Conservation (phyloP, 106 monocot genomes). For the Acanthochlamys bracteata region DNA sequence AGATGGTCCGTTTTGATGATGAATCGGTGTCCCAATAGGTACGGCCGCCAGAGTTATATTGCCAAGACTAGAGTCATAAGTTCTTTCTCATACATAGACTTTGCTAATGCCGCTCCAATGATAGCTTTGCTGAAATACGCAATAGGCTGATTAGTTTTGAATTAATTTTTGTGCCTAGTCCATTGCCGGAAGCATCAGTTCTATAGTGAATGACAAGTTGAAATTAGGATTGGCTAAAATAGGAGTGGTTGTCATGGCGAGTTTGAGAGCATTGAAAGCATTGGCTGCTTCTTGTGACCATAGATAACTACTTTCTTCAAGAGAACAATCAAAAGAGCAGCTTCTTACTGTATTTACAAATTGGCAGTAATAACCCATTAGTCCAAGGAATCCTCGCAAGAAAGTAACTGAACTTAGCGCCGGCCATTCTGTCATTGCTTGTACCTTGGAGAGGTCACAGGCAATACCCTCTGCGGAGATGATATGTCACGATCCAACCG, state of each 20-base stretch:
- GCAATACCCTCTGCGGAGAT: background rate
- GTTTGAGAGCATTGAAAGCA: slow-evolving; percentile 11
- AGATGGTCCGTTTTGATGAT: slow-evolving; percentile 14
- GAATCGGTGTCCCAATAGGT: slow-evolving; percentile 3
- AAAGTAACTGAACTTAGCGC: background rate
- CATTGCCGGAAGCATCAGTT: slow-evolving; percentile 10
- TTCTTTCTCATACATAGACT: slow-evolving; percentile 18
- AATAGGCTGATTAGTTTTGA: slow-evolving; percentile 9
- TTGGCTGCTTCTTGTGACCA: background rate
- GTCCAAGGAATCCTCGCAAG: slow-evolving; percentile 13
- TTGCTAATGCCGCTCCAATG: background rate
- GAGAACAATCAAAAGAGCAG: background rate
- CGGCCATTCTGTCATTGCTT: slow-evolving; percentile 10
- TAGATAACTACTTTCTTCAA: background rate
- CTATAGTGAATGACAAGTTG: slow-evolving; percentile 1
- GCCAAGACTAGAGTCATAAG: slow-evolving; percentile 7
- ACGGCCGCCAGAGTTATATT: background rate
- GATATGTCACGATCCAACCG: too few relatives aligned
- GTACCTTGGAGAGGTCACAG: background rate
- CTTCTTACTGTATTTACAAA: slow-evolving; percentile 1
- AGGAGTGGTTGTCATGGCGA: slow-evolving; percentile 6
- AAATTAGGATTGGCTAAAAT: slow-evolving; percentile 18
- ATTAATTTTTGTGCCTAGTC: slow-evolving; percentile 6
- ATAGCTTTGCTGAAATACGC: slow-evolving; percentile 9
- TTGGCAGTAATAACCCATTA: slow-evolving; percentile 8